Percentiles rank a stretch among this genome's conserved stretches.
Conservation (phyloP, 495 filamentous ascomycete genomes). For the Neurospora sp. region DNA sequence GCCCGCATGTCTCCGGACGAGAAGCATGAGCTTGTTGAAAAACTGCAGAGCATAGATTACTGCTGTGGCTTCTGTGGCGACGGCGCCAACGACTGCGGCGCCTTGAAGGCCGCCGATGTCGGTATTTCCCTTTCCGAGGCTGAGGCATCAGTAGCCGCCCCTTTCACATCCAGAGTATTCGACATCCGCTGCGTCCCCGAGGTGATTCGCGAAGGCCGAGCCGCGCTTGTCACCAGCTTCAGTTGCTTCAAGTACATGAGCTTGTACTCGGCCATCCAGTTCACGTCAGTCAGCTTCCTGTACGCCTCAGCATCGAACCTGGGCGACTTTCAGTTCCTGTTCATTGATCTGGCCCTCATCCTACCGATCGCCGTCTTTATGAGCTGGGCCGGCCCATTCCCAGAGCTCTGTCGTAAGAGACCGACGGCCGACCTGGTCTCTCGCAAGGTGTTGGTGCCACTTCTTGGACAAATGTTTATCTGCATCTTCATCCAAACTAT, state of each 20-base stretch:
- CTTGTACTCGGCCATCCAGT: slow-evolving; percentile 96
- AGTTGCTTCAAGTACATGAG: slow-evolving; percentile 99
- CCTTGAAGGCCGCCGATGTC: slow-evolving; percentile 94
- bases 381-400: slow-evolving; percentile 88
- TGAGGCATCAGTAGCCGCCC: slow-evolving; percentile 94
- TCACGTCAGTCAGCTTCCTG: slow-evolving; percentile 95
- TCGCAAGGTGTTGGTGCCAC: slow-evolving; percentile 79
- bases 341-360: slow-evolving; percentile 88
- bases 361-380: slow-evolving; percentile 97
- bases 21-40: slow-evolving; percentile 96
- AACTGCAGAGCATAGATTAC: slow-evolving; percentile 92
- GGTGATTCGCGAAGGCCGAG: slow-evolving; percentile 89
- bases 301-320: slow-evolving; percentile 94
- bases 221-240: slow-evolving; percentile 93
- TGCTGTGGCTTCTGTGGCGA: slow-evolving; percentile 96
- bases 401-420: slow-evolving; percentile 66
- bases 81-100: slow-evolving; percentile 96
- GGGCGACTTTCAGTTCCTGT: slow-evolving; percentile 96
- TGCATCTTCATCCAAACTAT: slow-evolving; percentile 69
- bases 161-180: slow-evolving; percentile 91
- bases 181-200: slow-evolving; percentile 95
- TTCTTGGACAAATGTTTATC: slow-evolving; percentile 81
- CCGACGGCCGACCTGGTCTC: slow-evolving; percentile 92
- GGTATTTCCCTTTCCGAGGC: slow-evolving; percentile 98
- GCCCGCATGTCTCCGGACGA: slow-evolving; percentile 99